Evolutionary conservation across 164 flowering plant species (phyloP).

Genomic region (Tetrastigma voinierianum): DNA sequence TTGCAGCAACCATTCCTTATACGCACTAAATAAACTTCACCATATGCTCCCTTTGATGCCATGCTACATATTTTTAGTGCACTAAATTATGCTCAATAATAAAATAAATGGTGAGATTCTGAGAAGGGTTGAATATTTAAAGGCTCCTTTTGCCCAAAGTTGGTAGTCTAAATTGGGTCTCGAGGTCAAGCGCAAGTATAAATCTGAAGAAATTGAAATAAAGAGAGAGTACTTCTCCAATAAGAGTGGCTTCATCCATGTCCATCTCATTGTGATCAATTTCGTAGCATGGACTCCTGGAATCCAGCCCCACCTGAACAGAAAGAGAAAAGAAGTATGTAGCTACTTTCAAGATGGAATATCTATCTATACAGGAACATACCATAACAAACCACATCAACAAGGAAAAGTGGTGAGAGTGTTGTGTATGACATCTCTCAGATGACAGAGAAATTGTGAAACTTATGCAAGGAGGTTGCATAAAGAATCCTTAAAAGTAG

Average conservation of each 20-base stretch:
- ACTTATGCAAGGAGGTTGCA: too few species aligned
- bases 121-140: not conserved
- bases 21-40: conserved; percentile 63
- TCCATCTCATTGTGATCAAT: conserved; percentile 49
- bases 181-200: not conserved
- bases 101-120: not conserved
- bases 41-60: conserved; percentile 70
- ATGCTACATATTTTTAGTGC: not conserved
- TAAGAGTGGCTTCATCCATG: conserved; percentile 51
- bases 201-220: conserved; percentile 9
- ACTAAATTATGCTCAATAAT: not conserved
- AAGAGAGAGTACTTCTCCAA: conserved; percentile 53
- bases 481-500: too few species aligned
- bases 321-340: not conserved
- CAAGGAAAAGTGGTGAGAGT: too few species aligned
- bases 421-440: too few species aligned
- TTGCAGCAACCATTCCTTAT: conserved; percentile 67
- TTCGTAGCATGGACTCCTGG: conserved; percentile 42
- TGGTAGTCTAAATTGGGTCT: not conserved
- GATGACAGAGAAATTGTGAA: too few species aligned
- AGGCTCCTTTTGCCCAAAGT: not conserved
- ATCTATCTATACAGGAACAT: too few species aligned
- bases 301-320: conserved; percentile 43
- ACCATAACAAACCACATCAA: too few species aligned
- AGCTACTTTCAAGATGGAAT: not conserved